Evolutionary conservation across 495 filamentous ascomycete genomes (phyloP), one percentile per base, ranked within the genome.

Genomic region (Daldinia concentrica): DNA sequence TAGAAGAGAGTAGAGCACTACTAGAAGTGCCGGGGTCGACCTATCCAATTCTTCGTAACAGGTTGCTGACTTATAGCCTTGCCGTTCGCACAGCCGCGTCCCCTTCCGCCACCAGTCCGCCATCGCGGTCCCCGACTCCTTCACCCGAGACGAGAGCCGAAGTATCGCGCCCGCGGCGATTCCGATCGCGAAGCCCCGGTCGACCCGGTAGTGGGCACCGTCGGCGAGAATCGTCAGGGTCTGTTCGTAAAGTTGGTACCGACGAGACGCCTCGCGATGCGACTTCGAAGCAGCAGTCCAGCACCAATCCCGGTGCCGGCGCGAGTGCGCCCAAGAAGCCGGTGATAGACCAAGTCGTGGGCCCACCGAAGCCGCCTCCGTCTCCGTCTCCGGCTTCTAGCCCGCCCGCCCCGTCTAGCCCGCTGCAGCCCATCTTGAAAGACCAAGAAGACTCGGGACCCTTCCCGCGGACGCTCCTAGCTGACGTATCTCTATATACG

Each of bases 401-500:
- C 34, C 59, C 71, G 4, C 68, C 61, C 30, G 68, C 52, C 37
- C 66, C 76, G 26, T 69, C 71, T 24, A 69, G 64, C 43, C 69
- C 71, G 22, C 29, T 75, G 24, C 70, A 74, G 30, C 72, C 74
- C 37, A 73, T 75, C 26, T 66, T 76, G 77, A 81, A 75, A 48
- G 73, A 76, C 39, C 75, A 71, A 60, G 76, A 64, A 22, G 74
- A 69, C 36, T 62, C 63, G 14, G 66, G 58, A 60, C 71, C 54
- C 8, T 62, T 82, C 39, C 77, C 82, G 17, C 83, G 79, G 27
- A 79, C 81, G 3, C 79, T 86, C 67, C 66, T 87, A 57, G 79
- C 79, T 17, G 84, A 87, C 70, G 75, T 83, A 27, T 87, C 85
- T 37, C 74, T 83, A 52, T 87, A 87, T 69, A 82, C 82, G 30